A percentile compares a stretch with the other conserved stretches of the same genome.
phyloP scores from a whole-genome alignment of 2,329 filamentous ascomycete species.

The Myriosclerotinia scirpicola region DNA sequence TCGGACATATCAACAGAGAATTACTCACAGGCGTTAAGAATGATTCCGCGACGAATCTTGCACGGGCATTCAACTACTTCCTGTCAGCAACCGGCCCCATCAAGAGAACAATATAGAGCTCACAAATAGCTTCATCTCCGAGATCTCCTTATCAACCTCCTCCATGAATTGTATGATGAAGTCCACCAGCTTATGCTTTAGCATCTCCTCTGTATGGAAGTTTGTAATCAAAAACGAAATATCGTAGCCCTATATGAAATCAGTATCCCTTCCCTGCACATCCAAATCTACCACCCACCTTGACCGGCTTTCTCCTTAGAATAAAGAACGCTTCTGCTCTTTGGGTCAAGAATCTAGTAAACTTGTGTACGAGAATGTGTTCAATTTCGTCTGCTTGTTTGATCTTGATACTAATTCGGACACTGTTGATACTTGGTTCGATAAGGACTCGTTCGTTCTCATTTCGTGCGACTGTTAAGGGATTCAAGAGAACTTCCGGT shows the following conservation, averaged over 20 bases:
- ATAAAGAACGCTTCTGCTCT: constrained; percentile 97
- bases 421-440: constrained; percentile 94
- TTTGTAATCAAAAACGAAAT: constrained; percentile 99
- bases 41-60: constrained; percentile 96
- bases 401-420: constrained; percentile 97
- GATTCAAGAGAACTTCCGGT: constrained; percentile 90
- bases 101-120: constrained; percentile 43
- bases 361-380: constrained; percentile 96
- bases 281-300: constrained; percentile 54
- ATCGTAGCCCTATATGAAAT: constrained; percentile 78
- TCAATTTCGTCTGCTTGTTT: constrained; percentile 99
- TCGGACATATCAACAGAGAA: neutral
- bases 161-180: constrained; percentile 99
- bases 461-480: constrained; percentile 86
- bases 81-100: constrained; percentile 32
- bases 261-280: constrained; percentile 25
- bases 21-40: constrained; percentile 84
- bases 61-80: constrained; percentile 84
- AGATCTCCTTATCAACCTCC: constrained; percentile 99
- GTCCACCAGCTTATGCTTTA: constrained; percentile 98
- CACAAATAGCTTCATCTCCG: constrained; percentile 99
- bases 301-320: constrained; percentile 88
- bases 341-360: constrained; percentile 94
- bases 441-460: constrained; percentile 96
- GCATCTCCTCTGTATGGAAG: constrained; percentile 97